A percentile compares a stretch with the other conserved stretches of the same genome.
Evolutionary conservation across 345 rosid genomes (phyloP).

Genomic region (Garcia nutans): DNA sequence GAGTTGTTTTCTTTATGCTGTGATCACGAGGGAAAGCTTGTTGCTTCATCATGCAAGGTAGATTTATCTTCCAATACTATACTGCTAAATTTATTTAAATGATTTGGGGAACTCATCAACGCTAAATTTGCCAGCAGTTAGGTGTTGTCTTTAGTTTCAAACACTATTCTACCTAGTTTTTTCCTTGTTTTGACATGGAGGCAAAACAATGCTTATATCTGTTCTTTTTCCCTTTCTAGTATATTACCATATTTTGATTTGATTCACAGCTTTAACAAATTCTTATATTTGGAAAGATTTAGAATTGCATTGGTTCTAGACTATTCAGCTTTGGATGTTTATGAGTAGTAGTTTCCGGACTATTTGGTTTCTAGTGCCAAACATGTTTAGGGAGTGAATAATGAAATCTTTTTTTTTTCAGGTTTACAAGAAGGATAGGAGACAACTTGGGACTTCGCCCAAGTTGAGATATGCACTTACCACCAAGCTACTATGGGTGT

Average conservation of each 20-base stretch:
- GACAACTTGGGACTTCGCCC: no score
- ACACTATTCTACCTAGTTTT: neutral
- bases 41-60: conserved; percentile 98
- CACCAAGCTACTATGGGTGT: no score
- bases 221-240: neutral
- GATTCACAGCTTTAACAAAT: neutral
- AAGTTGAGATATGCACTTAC: no score
- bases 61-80: neutral
- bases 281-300: neutral
- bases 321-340: neutral
- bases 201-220: neutral
- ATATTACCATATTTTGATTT: neutral
- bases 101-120: neutral
- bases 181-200: neutral
- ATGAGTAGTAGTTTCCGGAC: neutral
- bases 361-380: neutral
- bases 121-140: neutral
- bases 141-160: neutral
- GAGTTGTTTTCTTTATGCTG: conserved; percentile 81
- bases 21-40: conserved; percentile 68
- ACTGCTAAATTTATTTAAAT: neutral
- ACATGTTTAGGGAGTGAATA: neutral
- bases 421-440: no score
- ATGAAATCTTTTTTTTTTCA: neutral
- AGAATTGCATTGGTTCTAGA: neutral